Percentiles rank a stretch among this genome's conserved stretches.
Conservation (phyloP, 2,329 filamentous ascomycete species). For the Colletotrichum acutatum region DNA sequence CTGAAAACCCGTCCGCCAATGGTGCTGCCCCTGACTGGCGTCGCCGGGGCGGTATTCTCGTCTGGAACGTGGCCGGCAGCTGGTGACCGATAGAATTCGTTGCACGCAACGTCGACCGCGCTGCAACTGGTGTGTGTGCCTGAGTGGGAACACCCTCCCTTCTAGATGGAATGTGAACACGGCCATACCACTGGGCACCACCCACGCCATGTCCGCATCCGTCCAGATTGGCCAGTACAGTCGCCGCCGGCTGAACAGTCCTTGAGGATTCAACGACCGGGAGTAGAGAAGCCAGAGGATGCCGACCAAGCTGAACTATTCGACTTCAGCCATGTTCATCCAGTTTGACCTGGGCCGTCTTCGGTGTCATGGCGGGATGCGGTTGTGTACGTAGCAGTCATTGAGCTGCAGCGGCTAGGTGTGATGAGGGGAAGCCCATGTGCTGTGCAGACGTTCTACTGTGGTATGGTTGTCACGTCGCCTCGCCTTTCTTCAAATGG, state of each 20-base stretch:
- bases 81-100: conserved; percentile 24
- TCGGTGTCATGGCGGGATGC: conserved; percentile 15
- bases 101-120: conserved; percentile 17
- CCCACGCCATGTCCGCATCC: conserved; percentile 11
- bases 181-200: neutral
- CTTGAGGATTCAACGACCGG: neutral
- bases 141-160: conserved; percentile 2
- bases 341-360: neutral
- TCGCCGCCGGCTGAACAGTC: neutral
- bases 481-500: conserved; percentile 18
- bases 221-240: neutral
- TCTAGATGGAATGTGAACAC: neutral
- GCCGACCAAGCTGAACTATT: neutral
- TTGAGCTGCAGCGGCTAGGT: neutral
- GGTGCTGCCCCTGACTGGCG: conserved; percentile 20
- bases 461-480: conserved; percentile 15
- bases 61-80: conserved; percentile 14
- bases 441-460: neutral
- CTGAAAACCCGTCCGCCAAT: neutral
- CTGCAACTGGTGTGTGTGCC: conserved; percentile 22
- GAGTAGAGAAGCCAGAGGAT: neutral
- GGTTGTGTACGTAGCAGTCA: neutral
- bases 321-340: neutral
- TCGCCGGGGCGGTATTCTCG: conserved; percentile 1
- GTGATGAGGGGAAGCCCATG: conserved; percentile 6